Conservation (phyloP, 202 grass and related monocot species). For the Panicum hallii region DNA sequence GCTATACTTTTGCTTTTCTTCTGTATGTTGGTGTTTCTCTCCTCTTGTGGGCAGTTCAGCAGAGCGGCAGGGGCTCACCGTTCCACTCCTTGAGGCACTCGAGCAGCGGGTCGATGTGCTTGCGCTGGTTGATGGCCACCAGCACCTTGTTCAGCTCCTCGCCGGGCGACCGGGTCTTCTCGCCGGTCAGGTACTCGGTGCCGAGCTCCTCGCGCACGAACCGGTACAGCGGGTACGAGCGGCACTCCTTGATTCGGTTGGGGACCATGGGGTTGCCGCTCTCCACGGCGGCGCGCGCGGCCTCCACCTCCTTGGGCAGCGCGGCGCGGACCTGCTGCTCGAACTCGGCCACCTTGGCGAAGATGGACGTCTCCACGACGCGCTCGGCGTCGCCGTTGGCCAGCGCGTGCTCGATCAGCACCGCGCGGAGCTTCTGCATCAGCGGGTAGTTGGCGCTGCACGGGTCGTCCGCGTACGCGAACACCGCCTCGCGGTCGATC, state of each 20-base stretch:
- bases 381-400: constrained; percentile 70
- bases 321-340: constrained; percentile 61
- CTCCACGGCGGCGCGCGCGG: constrained; percentile 69
- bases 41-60: constrained; percentile 34
- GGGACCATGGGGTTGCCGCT: constrained; percentile 56
- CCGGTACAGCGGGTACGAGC: constrained; percentile 79
- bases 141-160: constrained; percentile 91
- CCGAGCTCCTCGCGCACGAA: constrained; percentile 80
- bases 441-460: constrained; percentile 78
- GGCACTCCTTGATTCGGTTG: constrained; percentile 84
- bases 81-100: constrained; percentile 94
- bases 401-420: constrained; percentile 78
- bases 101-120: constrained; percentile 84
- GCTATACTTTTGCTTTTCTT: constrained; percentile 40
- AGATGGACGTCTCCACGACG: constrained; percentile 69
- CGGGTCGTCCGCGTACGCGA: constrained; percentile 85
- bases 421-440: constrained; percentile 80
- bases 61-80: constrained; percentile 80
- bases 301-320: constrained; percentile 82
- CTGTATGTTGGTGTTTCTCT: neutral
- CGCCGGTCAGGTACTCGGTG: constrained; percentile 73
- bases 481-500: constrained; percentile 82
- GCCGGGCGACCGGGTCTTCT: constrained; percentile 81
- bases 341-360: constrained; percentile 76
- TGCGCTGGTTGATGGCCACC: constrained; percentile 72